These are phyloP conservation scores for Globisporangium ultimum DNA, from an alignment of 352 stramenopile genomes.

Conservation along the genomic window DNA sequence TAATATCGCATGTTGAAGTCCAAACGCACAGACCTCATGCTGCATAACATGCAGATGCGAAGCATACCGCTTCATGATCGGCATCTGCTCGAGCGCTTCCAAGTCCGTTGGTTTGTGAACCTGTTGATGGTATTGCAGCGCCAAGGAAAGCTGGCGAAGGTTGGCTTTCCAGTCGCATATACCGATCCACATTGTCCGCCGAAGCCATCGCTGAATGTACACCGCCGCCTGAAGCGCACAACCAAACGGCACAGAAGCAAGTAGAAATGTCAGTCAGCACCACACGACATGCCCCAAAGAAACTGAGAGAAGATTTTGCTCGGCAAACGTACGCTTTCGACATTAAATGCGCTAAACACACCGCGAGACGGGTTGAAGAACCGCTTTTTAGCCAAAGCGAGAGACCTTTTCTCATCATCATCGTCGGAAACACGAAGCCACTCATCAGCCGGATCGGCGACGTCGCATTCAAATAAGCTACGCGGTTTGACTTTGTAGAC, in stretches of 20 bases:
- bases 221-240: constrained; percentile 19
- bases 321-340: constrained; percentile 11
- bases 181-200: constrained; percentile 44
- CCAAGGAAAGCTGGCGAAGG: constrained; percentile 26
- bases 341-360: constrained; percentile 35
- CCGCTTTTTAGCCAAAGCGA: background rate
- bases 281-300: background rate
- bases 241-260: background rate
- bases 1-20: background rate
- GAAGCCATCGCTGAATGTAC: constrained; percentile 53
- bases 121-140: constrained; percentile 39
- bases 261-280: background rate
- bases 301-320: too few relatives aligned
- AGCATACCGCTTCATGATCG: constrained; percentile 34
- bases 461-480: constrained; percentile 44
- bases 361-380: constrained; percentile 52
- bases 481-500: constrained; percentile 31
- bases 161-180: constrained; percentile 31
- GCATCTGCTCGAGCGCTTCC: constrained; percentile 14
- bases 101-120: constrained; percentile 14
- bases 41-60: constrained; percentile 48
- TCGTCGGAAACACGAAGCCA: constrained; percentile 23
- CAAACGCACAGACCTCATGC: constrained; percentile 11
- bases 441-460: constrained; percentile 38
- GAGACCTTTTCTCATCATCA: too few relatives aligned